Evolutionary conservation across 164 flowering plant species (phyloP), one percentile per base, ranked within the genome.

Genomic region (Aristolochia californica): DNA sequence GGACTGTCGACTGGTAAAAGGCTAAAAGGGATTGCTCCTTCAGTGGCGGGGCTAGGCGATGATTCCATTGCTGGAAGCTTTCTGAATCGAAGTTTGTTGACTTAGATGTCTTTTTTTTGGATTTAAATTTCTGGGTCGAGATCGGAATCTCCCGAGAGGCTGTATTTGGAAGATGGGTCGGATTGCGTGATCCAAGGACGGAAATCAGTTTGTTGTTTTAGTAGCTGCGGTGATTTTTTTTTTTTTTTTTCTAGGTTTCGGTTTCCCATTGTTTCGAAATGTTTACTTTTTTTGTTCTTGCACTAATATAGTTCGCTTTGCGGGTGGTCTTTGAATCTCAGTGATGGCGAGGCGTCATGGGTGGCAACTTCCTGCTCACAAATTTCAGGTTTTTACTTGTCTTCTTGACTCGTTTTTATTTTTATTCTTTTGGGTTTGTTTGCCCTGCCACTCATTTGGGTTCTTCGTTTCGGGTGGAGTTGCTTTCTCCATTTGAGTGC

Each of bases 331-430:
- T 27, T 48, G 47, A 34, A 53, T 25, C 43, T 8, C 48, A 30
- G 64, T 63, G 59, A 91, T 91, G 97, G 83, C 88, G 65, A 78
- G 97, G 73, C 86, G 95, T 59, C 87, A 88, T 72, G 97, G 97
- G 38, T 91, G 97, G 97, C 83, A 91, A 63, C 97, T 91, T n/a
- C 97, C 97, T 55, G 84, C 81, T 63, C 97, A 91, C 75, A 77
- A 83, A 13, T 85, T 91, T 68, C 97, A 91, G 96, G 97, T 87
- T 28, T 50, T 52, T 47, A 47, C 22, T 34, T 61, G 40, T 15
- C 43, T n/a, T 20, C 56, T 23, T 3, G n/a, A 55, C 54, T 62
- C 28, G 0, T 57, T 43, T 28, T 13, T 30, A n/a, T 55, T 21
- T 48, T 65, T 49, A 17, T 43, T 16, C 15, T 49, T 15, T 13